phyloP scores from a whole-genome alignment of 352 stramenopile species.

The Phytophthora constricta region DNA sequence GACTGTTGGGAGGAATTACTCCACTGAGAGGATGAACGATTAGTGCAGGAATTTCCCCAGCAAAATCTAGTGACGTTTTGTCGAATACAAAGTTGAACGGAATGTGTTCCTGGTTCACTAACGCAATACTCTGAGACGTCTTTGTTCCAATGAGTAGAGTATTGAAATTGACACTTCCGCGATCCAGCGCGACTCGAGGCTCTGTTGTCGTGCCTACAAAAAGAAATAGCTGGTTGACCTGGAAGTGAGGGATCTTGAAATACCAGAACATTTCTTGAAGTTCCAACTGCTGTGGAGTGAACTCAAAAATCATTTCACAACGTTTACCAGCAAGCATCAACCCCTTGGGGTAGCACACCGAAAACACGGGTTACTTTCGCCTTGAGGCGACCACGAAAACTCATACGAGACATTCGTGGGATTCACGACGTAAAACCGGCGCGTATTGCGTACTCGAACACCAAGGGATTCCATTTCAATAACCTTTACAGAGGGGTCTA shows the following conservation, averaged over 20 bases:
- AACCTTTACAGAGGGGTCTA: slow-evolving; percentile 89
- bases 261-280: slow-evolving; percentile 93
- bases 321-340: slow-evolving; percentile 93
- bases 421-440: slow-evolving; percentile 94
- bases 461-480: slow-evolving; percentile 94
- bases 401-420: slow-evolving; percentile 94
- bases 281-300: slow-evolving; percentile 90
- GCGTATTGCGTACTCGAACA: slow-evolving; percentile 91
- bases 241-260: slow-evolving; percentile 90
- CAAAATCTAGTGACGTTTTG: slow-evolving; percentile 83
- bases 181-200: slow-evolving; percentile 88
- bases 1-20: slow-evolving; percentile 89
- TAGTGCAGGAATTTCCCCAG: slow-evolving; percentile 79
- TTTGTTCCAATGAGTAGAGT: slow-evolving; percentile 91
- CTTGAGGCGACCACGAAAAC: slow-evolving; percentile 90
- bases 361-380: slow-evolving; percentile 82
- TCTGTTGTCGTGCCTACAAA: slow-evolving; percentile 93
- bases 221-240: slow-evolving; percentile 92
- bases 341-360: slow-evolving; percentile 91
- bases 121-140: slow-evolving; percentile 84
- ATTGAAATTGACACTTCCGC: slow-evolving; percentile 92
- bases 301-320: slow-evolving; percentile 97
- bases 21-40: slow-evolving; percentile 89
- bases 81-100: slow-evolving; percentile 97
- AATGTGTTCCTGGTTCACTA: slow-evolving; percentile 93